Conservation (phyloP, 306 rosid genomes). For the Quercus bicolor region DNA sequence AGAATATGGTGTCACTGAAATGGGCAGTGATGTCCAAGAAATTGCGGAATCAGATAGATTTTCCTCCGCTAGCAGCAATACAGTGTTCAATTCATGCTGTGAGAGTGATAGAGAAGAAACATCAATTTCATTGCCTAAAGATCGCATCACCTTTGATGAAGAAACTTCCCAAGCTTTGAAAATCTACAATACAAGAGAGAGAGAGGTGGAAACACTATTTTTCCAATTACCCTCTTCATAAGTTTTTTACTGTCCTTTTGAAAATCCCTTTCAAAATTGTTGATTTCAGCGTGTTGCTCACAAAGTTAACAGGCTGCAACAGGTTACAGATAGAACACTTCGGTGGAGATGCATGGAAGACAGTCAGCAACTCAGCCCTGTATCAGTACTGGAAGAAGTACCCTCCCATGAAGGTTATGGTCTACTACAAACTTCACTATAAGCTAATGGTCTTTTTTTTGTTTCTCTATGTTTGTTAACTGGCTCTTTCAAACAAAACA, state of each 20-base stretch:
- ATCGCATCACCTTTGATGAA: constrained; percentile 24
- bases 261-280: neutral
- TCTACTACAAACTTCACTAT: neutral
- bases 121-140: neutral
- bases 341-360: constrained; percentile 31
- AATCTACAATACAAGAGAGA: constrained; percentile 18
- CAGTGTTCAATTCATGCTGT: constrained; percentile 50
- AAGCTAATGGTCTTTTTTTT: neutral
- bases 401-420: constrained; percentile 18
- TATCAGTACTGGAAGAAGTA: constrained; percentile 27
- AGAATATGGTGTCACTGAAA: constrained; percentile 19
- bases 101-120: constrained; percentile 40
- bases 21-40: constrained; percentile 10
- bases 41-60: constrained; percentile 38
- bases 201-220: constrained; percentile 46
- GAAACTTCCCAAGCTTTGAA: constrained; percentile 30
- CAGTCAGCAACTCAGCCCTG: constrained; percentile 24
- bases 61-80: constrained; percentile 54
- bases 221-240: neutral
- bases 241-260: neutral
- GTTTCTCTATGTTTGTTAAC: neutral
- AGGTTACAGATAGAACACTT: constrained; percentile 33
- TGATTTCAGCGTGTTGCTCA: constrained; percentile 33
- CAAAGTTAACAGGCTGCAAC: constrained; percentile 55
- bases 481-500: constrained; percentile 21